These are phyloP conservation scores for Rhodomyrtus psidioides DNA, from an alignment of 441 rosid genomes.

Conservation along the genomic window DNA sequence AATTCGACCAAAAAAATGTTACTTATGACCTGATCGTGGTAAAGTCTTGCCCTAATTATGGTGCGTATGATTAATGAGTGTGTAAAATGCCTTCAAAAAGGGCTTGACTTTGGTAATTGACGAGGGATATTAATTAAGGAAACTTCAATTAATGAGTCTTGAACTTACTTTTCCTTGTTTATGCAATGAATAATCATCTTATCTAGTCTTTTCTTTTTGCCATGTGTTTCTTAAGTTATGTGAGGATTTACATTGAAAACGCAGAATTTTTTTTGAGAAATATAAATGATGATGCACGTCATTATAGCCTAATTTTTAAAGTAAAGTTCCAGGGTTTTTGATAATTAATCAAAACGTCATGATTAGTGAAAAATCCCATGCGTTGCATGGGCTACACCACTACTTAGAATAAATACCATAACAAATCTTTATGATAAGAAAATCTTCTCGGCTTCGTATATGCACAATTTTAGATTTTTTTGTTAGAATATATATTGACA, in stretches of 20 bases:
- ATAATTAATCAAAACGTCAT: neutral
- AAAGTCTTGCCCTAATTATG: neutral
- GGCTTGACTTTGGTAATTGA: neutral
- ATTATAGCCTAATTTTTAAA: neutral
- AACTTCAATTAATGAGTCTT: neutral
- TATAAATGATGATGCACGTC: neutral
- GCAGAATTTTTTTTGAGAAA: neutral
- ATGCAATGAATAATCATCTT: neutral
- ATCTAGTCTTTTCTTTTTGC: neutral
- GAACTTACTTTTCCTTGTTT: neutral
- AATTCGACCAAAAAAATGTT: neutral
- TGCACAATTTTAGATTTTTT: neutral
- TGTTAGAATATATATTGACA: too few species aligned
- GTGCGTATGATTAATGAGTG: neutral
- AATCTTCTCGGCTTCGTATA: neutral
- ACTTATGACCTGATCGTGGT: neutral
- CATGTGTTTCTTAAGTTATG: neutral
- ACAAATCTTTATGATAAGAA: neutral
- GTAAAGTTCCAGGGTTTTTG: neutral
- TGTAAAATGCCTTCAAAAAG: neutral
- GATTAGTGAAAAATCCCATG: neutral
- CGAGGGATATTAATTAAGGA: neutral
- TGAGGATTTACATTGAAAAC: neutral
- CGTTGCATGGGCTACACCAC: neutral
- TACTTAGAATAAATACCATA: neutral